Percentiles rank a stretch among this genome's conserved stretches.
Conservation (phyloP, 768 basidiomycete species). For the Tylopilus plumbeoviolaceoides region DNA sequence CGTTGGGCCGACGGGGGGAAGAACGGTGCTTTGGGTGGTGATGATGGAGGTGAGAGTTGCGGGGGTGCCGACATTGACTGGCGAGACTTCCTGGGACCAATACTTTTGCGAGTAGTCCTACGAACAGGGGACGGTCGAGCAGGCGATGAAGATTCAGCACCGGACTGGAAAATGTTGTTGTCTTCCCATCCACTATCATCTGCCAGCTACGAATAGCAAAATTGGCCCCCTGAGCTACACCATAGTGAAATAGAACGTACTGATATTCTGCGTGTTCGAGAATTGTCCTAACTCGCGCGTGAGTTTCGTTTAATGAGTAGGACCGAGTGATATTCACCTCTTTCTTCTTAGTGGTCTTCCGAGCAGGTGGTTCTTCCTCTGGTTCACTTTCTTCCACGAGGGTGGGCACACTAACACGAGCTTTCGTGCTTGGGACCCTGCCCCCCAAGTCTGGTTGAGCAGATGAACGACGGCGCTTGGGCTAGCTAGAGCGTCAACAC, state of each 20-base stretch:
- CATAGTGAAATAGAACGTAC: conserved; percentile 32
- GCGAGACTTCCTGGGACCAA: conserved; percentile 47
- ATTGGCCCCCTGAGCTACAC: conserved; percentile 5
- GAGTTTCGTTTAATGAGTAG: neutral
- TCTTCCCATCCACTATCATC: conserved; percentile 89
- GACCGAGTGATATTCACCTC: conserved; percentile 35
- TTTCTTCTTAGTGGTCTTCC: conserved; percentile 61
- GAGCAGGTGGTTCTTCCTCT: conserved; percentile 55
- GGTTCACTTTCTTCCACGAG: conserved; percentile 75
- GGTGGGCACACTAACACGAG: conserved; percentile 38
- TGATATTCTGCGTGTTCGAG: conserved; percentile 55
- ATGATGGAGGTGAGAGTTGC: conserved; percentile 42
- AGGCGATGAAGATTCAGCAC: conserved; percentile 85
- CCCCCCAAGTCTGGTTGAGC: conserved; percentile 70
- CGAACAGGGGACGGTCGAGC: conserved; percentile 54
- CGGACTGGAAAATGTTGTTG: conserved; percentile 86
- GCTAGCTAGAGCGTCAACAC: conserved; percentile 36
- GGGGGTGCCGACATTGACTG: conserved; percentile 74
- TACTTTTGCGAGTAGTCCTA: conserved; percentile 40
- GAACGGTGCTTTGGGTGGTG: conserved; percentile 32
- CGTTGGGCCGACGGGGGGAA: conserved; percentile 22
- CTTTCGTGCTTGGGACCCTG: conserved; percentile 38
- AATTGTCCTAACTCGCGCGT: conserved; percentile 41
- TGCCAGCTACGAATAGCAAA: conserved; percentile 23
- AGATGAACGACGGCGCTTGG: conserved; percentile 77